Evolutionary conservation across 83 land plant species (phyloP).

Genomic region (Picea mariana): DNA sequence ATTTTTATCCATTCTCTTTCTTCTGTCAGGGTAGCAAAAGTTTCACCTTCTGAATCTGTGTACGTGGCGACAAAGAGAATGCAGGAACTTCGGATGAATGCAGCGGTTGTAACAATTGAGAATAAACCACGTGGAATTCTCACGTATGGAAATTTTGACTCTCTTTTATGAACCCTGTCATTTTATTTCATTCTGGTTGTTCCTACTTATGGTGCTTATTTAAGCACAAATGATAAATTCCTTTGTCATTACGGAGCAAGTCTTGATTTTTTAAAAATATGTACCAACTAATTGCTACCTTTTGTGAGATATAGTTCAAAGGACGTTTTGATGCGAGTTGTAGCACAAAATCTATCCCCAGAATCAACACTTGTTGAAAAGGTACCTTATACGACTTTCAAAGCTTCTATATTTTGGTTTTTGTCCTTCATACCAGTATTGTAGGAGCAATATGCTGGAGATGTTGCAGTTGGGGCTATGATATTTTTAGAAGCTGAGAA

Average conservation of each 20-base stretch:
- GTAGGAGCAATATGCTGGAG: no score
- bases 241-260: not conserved
- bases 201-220: no score
- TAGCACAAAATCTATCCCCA: conserved; percentile 57
- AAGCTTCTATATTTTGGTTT: no score
- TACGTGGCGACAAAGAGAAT: conserved; percentile 80
- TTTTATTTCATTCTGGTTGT: not conserved
- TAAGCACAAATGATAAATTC: not conserved
- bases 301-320: conserved; percentile 46
- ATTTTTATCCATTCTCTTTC: not conserved
- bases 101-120: conserved; percentile 67
- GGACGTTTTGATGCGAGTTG: conserved; percentile 77
- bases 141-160: conserved; percentile 56
- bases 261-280: conserved; percentile 2
- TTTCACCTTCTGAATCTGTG: conserved; percentile 79
- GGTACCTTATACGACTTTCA: conserved; percentile 29
- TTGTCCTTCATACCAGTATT: no score
- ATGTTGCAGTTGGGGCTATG: no score
- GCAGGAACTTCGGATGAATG: conserved; percentile 70
- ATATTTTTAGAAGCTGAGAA: no score
- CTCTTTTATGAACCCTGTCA: not conserved
- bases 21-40: conserved; percentile 67
- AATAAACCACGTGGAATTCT: conserved; percentile 87
- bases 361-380: conserved; percentile 68
- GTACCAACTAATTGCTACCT: not conserved